Conservation (phyloP, 2,329 filamentous ascomycete genomes). For the Tolypocladium tropicale region DNA sequence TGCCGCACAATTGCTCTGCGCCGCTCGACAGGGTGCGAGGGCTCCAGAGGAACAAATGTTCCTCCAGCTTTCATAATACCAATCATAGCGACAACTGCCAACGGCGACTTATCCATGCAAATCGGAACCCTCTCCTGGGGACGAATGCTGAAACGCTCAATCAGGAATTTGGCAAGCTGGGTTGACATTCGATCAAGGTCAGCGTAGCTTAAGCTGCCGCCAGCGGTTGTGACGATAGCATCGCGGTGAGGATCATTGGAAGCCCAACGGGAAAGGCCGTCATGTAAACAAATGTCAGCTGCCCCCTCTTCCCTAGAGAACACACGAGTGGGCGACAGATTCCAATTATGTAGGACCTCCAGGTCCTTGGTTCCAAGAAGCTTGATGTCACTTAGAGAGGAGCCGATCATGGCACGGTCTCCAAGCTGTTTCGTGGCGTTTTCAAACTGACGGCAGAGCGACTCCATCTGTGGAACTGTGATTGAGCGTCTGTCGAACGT, state of each 20-base stretch:
- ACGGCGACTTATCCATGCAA: conserved; percentile 9
- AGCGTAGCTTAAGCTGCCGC: conserved; percentile 3
- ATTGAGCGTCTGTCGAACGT: neutral
- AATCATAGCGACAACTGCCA: conserved; percentile 10
- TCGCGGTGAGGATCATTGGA: neutral
- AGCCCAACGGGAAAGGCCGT: neutral
- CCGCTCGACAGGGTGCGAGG: conserved; percentile 7
- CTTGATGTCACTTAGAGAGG: conserved; percentile 13
- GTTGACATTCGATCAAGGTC: conserved; percentile 3
- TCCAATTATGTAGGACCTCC: neutral
- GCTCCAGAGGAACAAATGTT: conserved; percentile 16
- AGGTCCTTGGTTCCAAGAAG: neutral
- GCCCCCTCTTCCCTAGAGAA: neutral
- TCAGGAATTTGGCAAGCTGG: neutral
- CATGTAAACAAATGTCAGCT: neutral
- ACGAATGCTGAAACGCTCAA: neutral
- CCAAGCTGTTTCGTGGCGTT: neutral
- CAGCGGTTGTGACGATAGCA: neutral
- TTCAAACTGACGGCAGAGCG: neutral
- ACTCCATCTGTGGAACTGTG: neutral
- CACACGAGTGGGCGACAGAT: neutral
- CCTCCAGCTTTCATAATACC: conserved; percentile 17
- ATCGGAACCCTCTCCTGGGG: neutral
- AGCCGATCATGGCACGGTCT: conserved; percentile 8
- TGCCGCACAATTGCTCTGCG: conserved; percentile 4